Conservation (phyloP, 2,329 filamentous ascomycete genomes). For the Coniochaeta sp. region DNA sequence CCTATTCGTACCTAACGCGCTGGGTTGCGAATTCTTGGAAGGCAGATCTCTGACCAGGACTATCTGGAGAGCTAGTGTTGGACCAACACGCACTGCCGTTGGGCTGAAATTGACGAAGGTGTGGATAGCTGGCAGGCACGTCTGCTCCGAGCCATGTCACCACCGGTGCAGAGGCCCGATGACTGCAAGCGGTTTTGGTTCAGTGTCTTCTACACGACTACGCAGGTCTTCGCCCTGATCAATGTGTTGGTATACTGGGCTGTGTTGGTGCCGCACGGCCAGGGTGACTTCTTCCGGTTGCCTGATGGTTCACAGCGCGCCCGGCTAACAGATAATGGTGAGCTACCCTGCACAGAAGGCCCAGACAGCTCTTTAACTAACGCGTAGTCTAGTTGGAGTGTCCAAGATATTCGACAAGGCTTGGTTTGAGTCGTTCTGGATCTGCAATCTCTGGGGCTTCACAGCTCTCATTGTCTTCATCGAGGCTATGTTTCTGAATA, state of each 20-base stretch:
- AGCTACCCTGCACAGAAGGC: too few relatives aligned
- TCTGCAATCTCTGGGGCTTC: conserved; percentile 37
- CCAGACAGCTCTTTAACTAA: too few relatives aligned
- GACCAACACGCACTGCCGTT: conserved; percentile 45
- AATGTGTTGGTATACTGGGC: conserved; percentile 44
- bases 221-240: conserved; percentile 38
- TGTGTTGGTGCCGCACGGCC: conserved; percentile 26
- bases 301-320: too few relatives aligned
- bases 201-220: conserved; percentile 40
- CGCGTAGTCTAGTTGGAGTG: too few relatives aligned
- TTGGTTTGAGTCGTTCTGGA: conserved; percentile 37
- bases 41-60: neutral
- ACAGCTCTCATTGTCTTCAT: conserved; percentile 33
- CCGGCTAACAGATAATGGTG: too few relatives aligned
- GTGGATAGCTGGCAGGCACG: conserved; percentile 26
- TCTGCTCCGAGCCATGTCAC: conserved; percentile 33
- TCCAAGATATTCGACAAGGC: conserved; percentile 35
- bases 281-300: conserved; percentile 20
- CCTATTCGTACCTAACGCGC: neutral
- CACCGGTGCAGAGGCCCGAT: conserved; percentile 32
- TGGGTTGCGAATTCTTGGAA: neutral
- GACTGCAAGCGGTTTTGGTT: conserved; percentile 38
- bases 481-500: conserved; percentile 43
- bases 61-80: conserved; percentile 27
- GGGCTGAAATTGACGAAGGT: conserved; percentile 30